Percentiles rank a stretch among this genome's conserved stretches.
Evolutionary conservation across 345 rosid genomes (phyloP).

Genomic region (Salix brachista): DNA sequence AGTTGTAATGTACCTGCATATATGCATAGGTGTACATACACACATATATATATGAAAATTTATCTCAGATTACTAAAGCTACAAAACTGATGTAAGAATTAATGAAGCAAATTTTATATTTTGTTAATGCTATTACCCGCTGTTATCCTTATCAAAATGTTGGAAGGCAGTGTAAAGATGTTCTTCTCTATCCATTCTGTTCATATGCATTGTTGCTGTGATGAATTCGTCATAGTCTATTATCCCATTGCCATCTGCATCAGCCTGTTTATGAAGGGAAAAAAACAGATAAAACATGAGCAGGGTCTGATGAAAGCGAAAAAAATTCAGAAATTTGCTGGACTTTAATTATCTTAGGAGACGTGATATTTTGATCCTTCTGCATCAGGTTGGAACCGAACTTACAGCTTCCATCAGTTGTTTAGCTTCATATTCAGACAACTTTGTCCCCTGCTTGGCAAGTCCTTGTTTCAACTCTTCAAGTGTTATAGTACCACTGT

Average conservation of each 20-base stretch:
- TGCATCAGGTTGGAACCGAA: background rate
- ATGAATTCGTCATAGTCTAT: constrained; percentile 79
- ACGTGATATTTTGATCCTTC: background rate
- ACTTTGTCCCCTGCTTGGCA: constrained; percentile 84
- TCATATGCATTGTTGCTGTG: constrained; percentile 80
- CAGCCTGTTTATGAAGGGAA: constrained; percentile 46
- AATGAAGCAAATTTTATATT: background rate
- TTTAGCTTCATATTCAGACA: constrained; percentile 76
- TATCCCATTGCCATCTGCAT: constrained; percentile 79
- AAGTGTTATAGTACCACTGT: constrained; percentile 87
- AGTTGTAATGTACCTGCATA: constrained; percentile 57
- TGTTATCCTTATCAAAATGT: constrained; percentile 75
- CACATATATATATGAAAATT: background rate
- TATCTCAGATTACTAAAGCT: background rate
- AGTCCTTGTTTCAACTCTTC: constrained; percentile 92
- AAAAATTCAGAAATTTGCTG: background rate
- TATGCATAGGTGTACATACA: constrained; percentile 24
- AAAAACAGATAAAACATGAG: background rate
- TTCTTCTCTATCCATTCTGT: constrained; percentile 69
- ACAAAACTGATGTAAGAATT: background rate
- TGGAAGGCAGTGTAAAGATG: constrained; percentile 80
- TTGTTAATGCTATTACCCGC: constrained; percentile 49
- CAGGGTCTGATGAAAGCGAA: background rate
- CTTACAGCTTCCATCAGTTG: constrained; percentile 96
- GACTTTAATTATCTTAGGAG: background rate